Evolutionary conservation across 2,329 filamentous ascomycete genomes (phyloP), one percentile per base, ranked within the genome.

Genomic region (Chalaropsis thielavioides): DNA sequence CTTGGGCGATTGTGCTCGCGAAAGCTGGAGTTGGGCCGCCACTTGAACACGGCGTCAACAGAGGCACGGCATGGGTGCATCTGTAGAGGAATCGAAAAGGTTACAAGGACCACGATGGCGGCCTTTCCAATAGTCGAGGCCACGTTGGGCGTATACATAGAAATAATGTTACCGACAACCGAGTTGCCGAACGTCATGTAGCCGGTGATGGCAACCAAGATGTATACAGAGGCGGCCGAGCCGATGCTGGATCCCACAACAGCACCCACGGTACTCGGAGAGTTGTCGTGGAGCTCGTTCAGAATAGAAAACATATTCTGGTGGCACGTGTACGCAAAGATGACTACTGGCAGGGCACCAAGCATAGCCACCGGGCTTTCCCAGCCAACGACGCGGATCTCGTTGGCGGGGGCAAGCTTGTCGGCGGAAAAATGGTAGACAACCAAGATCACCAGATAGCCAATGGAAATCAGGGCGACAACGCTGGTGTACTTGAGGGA

Each of bases 231-330:
- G 13, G 89, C 89, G n/a, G 92, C 90, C 38, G 88, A 87, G 22
- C 94, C 94, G 70, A 96, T 96, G 70, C 91, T 95, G 3, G 87
- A 82, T 24, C 81, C 79, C 13, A 97, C 85, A 8, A 99, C 92
- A 17, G 83, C 82, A 0, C 90, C 87, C 7, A 92, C 87, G 68
- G 87, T 78, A 19, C 73, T 75, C 22, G 90, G 90, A 2, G 89
- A 89, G 74, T 91, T 90, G 72, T 96, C 86, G 66, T 84, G 81
- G 69, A 99, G 90, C 76, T 99, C 94, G 71, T 99, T 99, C 56
- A 99, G 78, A 69, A 99, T 95, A 11, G 92, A 96, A 74, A 99
- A 99, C 94, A 99, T 99, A 73, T 99, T 99, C 72, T 99, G 94
- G 75, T 99, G 94, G 74, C 94, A 99, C 0, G 94, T 99, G 74